Base-by-base conservation (phyloP, 345 rosid species). In the Heritiera littoralis region DNA sequence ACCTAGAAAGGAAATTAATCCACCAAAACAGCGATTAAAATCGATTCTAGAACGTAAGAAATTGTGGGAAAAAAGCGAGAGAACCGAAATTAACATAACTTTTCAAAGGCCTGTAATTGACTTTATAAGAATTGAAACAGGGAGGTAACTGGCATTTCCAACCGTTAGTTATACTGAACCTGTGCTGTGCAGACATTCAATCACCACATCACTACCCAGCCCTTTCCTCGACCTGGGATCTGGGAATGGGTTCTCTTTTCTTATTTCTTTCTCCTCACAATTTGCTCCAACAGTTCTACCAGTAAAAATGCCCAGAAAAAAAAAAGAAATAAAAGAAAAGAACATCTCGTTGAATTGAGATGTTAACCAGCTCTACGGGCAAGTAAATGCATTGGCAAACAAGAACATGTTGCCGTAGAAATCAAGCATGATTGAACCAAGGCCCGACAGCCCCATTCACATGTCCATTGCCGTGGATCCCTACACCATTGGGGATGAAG, bases 391-490 rank as follows among this genome's bases (percentile, higher is more conserved):
- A 15, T 69, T 4, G 78, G 7, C 54, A 72, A 12, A 15, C 12
- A 45, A 67, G 38, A 54, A 51, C 14, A 18, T n/a, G 20, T 66
- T 28, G 46, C 23, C 23, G 8, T 13, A 14, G 45, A 43, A 65
- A 73, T 78, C 75, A 91, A 15, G 85, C 54, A 77, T 93, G 98
- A 84, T 77, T 93, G 89, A 90, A 97, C 99, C 98, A 94, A 45
- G 98, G 94, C 63, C 92, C 90, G 1, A 88, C 89, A 0, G 88
- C 90, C 66, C 92, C 94, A 59, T 94, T 94, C 54, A 88, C 87
- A 23, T 94, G 97, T 13, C 98, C 94, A 18, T 93, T 97, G 78
- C 92, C 83, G 74, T 92, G 99, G 85, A 87, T 84, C 70, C 92
- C 92, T 30, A 88, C 91, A 41, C 96, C 94, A 32, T 91, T 94